Conservation (phyloP, 1,139 yeast species). For the Protomyces macrosporus region DNA sequence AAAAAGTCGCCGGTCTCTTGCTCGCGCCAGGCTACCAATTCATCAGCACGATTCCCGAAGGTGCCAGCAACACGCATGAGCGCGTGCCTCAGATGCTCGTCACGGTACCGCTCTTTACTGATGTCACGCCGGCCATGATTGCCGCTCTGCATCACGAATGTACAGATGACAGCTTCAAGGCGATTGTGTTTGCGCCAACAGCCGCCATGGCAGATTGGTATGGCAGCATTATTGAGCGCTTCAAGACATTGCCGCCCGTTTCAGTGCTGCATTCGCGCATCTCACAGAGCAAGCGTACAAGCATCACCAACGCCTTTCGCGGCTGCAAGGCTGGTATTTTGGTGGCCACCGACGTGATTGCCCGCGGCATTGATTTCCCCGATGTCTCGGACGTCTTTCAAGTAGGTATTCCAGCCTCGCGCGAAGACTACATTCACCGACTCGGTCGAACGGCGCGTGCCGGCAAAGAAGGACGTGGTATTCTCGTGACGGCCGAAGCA, state of each 20-base stretch:
- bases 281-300: conserved; percentile 95
- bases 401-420: conserved; percentile 98
- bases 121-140: conserved; percentile 82
- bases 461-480: conserved; percentile 85
- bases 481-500: conserved; percentile 89
- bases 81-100: conserved; percentile 98
- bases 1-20: conserved; percentile 93
- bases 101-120: conserved; percentile 90
- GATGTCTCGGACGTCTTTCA: conserved; percentile 97
- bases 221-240: conserved; percentile 87
- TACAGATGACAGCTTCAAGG: conserved; percentile 60
- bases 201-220: conserved; percentile 96
- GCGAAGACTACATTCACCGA: conserved; percentile 94
- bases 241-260: conserved; percentile 66
- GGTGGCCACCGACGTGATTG: conserved; percentile 95
- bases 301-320: conserved; percentile 94
- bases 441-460: conserved; percentile 96
- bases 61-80: conserved; percentile 78
- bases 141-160: conserved; percentile 66
- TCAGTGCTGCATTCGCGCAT: conserved; percentile 95
- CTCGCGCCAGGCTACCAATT: conserved; percentile 91
- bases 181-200: conserved; percentile 89
- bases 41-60: conserved; percentile 74
- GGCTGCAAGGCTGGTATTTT: conserved; percentile 91
- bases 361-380: conserved; percentile 95